Evolutionary conservation across 2,329 filamentous ascomycete species (phyloP).

Genomic region (Botrytis cinerea): DNA sequence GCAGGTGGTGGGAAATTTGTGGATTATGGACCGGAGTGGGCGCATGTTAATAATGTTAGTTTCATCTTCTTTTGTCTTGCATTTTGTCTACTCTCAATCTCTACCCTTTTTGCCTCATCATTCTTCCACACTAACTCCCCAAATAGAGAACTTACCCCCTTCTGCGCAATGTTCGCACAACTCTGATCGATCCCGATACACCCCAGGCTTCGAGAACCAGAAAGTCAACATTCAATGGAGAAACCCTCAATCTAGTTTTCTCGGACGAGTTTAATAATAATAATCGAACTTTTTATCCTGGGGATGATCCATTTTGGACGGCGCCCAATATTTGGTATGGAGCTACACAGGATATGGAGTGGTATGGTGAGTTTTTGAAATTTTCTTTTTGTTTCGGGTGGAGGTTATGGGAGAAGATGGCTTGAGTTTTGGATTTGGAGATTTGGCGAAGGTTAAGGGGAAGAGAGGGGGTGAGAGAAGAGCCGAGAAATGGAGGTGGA

Average conservation of each 20-base stretch:
- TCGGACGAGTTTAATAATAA: conserved; percentile 58
- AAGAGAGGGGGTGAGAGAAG: too few relatives aligned
- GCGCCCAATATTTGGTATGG: conserved; percentile 57
- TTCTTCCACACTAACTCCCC: too few relatives aligned
- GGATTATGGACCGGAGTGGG: conserved; percentile 43
- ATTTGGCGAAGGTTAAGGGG: neutral
- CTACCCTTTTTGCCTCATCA: too few relatives aligned
- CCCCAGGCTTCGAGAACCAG: conserved; percentile 49
- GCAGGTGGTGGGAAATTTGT: neutral
- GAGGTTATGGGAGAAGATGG: neutral
- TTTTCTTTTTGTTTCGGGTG: neutral
- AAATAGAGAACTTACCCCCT: conserved; percentile 46
- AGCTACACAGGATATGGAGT: conserved; percentile 51
- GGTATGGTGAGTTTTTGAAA: conserved; percentile 34
- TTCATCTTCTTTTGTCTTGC: neutral
- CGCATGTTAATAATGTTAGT: conserved; percentile 47
- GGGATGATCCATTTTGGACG: conserved; percentile 58
- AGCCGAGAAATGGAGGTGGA: neutral
- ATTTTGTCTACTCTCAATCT: neutral
- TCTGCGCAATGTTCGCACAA: conserved; percentile 49
- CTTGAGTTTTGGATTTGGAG: neutral
- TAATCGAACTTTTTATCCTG: conserved; percentile 56
- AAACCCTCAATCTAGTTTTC: conserved; percentile 52
- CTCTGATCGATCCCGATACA: conserved; percentile 55
- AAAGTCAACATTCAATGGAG: conserved; percentile 47